Base-by-base conservation (phyloP, 1,284 basidiomycete species). In the Vanrija sp. region DNA sequence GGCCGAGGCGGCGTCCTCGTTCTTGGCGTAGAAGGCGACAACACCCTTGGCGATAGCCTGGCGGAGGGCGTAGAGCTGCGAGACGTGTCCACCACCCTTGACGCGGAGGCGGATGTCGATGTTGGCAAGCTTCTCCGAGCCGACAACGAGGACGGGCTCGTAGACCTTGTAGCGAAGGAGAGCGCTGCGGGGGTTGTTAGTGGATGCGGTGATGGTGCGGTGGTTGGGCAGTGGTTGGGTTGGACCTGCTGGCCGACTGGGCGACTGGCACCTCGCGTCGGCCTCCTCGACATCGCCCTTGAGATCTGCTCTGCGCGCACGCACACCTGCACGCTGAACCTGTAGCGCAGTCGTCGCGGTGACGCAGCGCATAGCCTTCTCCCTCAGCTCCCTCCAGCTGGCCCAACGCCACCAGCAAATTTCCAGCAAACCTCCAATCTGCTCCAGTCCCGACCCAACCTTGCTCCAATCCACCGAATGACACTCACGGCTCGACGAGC, bases 31-130 rank as follows among this genome's bases (percentile, higher is more conserved):
- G 84, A 94, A 77, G 49, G 95, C 96, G 71, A 99, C 90, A 63
- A 98, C 79, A 59, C 95, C 94, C 83, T 97, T 98, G 69, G 92
- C 88, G 70, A 99, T 96, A 47, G 96, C 96, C 82, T 99, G 96
- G 68, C 96, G 92, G 78, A 98, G 92, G 64, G 96, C 96, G 80
- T 98, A 99, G 64, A 98, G 84, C 80, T 98, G 96, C 59, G 95
- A 97, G 62, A 92, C 94, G 83, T 98, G 95, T 79, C 96, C 96
- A 85, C 96, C 96, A 80, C 96, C 96, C 80, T 94, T 95, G 66
- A 97, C 96, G 55, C 94, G 90, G 57, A 98, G 89, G 68, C 95
- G 91, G 79, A 99, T 94, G 81, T 99, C 95, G 71, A 98, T 82
- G 64, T 82, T 80, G 58, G 82, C 78, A 73, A 95, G 90, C 53